phyloP scores from a whole-genome alignment of 495 filamentous ascomycete species.

The Entonaema liquescens region DNA sequence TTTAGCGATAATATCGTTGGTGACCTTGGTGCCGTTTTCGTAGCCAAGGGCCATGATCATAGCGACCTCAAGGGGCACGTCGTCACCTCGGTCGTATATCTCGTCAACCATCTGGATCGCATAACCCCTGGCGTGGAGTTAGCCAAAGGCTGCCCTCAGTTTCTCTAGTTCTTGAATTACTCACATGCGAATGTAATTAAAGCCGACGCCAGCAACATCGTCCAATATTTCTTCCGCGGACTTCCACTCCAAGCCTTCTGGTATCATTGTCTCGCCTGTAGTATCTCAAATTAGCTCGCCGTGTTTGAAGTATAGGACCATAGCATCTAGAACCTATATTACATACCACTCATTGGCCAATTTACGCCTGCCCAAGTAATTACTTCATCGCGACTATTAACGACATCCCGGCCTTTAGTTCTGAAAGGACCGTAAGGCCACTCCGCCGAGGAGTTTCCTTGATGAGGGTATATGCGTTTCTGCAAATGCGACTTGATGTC shows the following conservation, averaged over 20 bases:
- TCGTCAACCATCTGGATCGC: constrained; percentile 68
- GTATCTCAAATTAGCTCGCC: background rate
- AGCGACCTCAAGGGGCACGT: constrained; percentile 56
- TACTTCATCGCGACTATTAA: constrained; percentile 52
- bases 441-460: constrained; percentile 21
- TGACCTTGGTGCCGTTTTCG: constrained; percentile 56
- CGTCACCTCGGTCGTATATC: constrained; percentile 57
- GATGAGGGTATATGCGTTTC: constrained; percentile 13
- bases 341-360: constrained; percentile 57
- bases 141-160: background rate
- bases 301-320: background rate
- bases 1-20: constrained; percentile 51
- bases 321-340: background rate
- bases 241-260: constrained; percentile 65
- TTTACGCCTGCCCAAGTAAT: constrained; percentile 64
- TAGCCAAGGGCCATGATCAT: constrained; percentile 55
- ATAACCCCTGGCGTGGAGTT: constrained; percentile 47
- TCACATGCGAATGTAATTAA: constrained; percentile 64
- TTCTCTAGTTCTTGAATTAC: background rate
- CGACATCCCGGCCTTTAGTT: constrained; percentile 55
- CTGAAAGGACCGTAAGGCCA: constrained; percentile 49
- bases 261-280: constrained; percentile 62
- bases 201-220: constrained; percentile 57
- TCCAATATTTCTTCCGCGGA: constrained; percentile 58
- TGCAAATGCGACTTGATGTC: constrained; percentile 27